These are phyloP conservation scores for Xanthoconium purpureum DNA, from an alignment of 768 basidiomycete species.

Conservation along the genomic window DNA sequence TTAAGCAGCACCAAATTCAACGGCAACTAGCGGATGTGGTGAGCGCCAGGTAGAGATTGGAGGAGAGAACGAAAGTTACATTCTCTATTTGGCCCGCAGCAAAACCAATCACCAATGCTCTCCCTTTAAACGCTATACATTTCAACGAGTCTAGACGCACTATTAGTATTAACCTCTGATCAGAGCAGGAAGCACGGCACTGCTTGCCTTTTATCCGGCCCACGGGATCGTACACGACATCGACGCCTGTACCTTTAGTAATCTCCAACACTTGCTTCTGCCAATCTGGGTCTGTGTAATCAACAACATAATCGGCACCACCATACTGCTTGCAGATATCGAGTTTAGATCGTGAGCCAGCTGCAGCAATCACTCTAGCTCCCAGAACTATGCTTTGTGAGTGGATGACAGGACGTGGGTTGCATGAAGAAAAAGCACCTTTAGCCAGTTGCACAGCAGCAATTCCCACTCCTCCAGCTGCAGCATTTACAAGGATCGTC, in stretches of 20 bases:
- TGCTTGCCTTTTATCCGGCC: constrained; percentile 64
- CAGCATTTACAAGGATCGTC: constrained; percentile 90
- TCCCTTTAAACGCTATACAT: constrained; percentile 92
- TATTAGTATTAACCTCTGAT: neutral
- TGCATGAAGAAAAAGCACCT: constrained; percentile 41
- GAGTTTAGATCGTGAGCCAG: constrained; percentile 75
- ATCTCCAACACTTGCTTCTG: constrained; percentile 85
- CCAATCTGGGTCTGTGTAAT: constrained; percentile 81
- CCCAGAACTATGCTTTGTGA: constrained; percentile 59
- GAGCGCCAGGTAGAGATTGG: neutral
- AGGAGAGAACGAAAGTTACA: neutral
- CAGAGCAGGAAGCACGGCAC: neutral
- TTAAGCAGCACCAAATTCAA: constrained; percentile 82
- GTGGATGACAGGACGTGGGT: neutral
- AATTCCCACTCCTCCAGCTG: constrained; percentile 94
- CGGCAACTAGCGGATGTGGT: constrained; percentile 54
- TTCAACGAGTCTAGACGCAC: constrained; percentile 67
- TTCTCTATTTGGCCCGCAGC: constrained; percentile 26
- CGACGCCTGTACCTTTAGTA: constrained; percentile 81
- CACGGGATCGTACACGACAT: constrained; percentile 86
- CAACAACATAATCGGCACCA: constrained; percentile 78
- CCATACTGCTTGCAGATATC: constrained; percentile 72
- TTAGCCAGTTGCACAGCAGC: constrained; percentile 92
- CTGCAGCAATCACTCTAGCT: constrained; percentile 93
- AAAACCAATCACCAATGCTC: constrained; percentile 88